Evolutionary conservation across 2,329 filamentous ascomycete genomes (phyloP), one percentile per base, ranked within the genome.

Genomic region (Triangularia setosa): DNA sequence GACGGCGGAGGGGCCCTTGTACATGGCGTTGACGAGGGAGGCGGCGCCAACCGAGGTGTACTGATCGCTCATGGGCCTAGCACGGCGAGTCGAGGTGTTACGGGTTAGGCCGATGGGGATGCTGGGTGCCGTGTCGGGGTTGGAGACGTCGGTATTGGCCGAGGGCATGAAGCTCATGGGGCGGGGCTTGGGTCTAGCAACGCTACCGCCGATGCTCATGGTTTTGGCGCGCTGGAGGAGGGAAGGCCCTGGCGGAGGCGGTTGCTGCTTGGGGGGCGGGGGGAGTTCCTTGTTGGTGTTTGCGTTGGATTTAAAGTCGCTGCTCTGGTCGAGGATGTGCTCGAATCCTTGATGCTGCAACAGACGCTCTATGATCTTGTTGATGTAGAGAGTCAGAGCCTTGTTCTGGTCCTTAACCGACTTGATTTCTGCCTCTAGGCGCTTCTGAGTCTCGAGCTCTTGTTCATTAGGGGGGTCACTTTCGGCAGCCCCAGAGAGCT

Each of bases 351-450:
- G 91, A 78, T 97, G 91, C 74, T 96, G 91, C 67, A 99, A 84
- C 54, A 99, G 86, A 63, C 95, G 90, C 76, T 95, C 95, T 75
- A 99, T 97, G 76, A 99, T 98, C 80, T 95, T 96, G 85, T 98
- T 97, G 81, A 99, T 97, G 80, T 99, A 99, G 69, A 98, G 83
- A 24, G 93, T 96, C 71, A 99, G 83, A 28, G 95, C 95, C 81
- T 98, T 98, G 82, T 99, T 98, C 80, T 97, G 90, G 75, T 97
- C 94, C 79, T 91, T 94, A 71, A 92, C 81, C 8, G 86, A 83
- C 77, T 90, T 92, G 70, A 95, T 78, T 72, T 98, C 94, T 11
- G 83, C 78, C 75, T 97, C 93, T 12, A 95, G 81, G 60, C 87
- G 87, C 71, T 89, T 89, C 69, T 86, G 83, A 56, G 79, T 79